Evolutionary conservation across 169 alveolate genomes (phyloP).

Genomic region (Plasmodium coatneyi): DNA sequence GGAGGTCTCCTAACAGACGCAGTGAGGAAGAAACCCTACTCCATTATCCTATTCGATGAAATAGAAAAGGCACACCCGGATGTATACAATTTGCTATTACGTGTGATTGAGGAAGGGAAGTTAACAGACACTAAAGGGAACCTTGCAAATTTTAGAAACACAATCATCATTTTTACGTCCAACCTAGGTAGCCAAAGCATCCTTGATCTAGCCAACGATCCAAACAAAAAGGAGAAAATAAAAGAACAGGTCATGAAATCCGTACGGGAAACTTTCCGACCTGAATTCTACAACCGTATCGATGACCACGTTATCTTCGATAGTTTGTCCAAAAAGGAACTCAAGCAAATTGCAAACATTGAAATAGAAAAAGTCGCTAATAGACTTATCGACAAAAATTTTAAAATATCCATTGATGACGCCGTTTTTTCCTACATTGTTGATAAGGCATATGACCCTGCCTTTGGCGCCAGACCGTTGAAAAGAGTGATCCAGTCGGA

Average conservation of each 20-base stretch:
- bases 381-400: constrained; percentile 86
- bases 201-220: constrained; percentile 86
- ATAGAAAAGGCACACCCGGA: constrained; percentile 95
- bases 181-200: constrained; percentile 89
- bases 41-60: constrained; percentile 92
- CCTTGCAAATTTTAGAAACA: constrained; percentile 90
- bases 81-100: constrained; percentile 89
- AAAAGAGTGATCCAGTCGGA: constrained; percentile 89
- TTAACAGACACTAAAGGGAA: constrained; percentile 91
- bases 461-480: constrained; percentile 90
- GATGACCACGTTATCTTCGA: constrained; percentile 90
- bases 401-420: constrained; percentile 87
- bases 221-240: constrained; percentile 83
- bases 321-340: constrained; percentile 84
- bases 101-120: constrained; percentile 92
- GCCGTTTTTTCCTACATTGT: constrained; percentile 88
- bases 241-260: constrained; percentile 85
- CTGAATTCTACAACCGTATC: constrained; percentile 90
- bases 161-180: constrained; percentile 89
- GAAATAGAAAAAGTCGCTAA: constrained; percentile 87
- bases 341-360: constrained; percentile 85
- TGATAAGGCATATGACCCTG: constrained; percentile 90
- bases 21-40: constrained; percentile 90
- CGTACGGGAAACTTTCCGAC: constrained; percentile 86
- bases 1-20: constrained; percentile 94